A percentile compares a stretch with the other conserved stretches of the same genome.
phyloP scores from a whole-genome alignment of 2,329 filamentous ascomycete species.

The Hymenoscyphus repandus region DNA sequence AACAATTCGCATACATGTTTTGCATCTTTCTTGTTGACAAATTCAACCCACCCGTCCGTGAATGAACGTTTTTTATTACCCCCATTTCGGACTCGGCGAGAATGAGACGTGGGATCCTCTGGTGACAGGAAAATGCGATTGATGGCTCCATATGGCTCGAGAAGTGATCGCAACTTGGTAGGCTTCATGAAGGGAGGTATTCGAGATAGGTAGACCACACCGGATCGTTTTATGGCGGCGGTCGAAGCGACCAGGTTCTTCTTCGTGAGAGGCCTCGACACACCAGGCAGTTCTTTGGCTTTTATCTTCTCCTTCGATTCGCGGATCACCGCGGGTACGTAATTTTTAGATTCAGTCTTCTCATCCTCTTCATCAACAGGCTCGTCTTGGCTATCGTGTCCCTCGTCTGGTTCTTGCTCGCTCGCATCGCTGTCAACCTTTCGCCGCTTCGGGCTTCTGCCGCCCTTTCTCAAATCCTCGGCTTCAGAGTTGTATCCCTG shows the following conservation, averaged over 20 bases:
- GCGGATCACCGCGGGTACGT: constrained; percentile 3
- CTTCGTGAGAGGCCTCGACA: constrained; percentile 53
- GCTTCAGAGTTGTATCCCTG: constrained; percentile 61
- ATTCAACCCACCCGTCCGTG: constrained; percentile 84
- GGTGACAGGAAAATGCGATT: constrained; percentile 76
- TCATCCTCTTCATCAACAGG: constrained; percentile 23
- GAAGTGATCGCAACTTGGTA: constrained; percentile 66
- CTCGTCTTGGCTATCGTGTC: constrained; percentile 28
- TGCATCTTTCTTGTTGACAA: constrained; percentile 68
- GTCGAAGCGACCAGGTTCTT: constrained; percentile 64
- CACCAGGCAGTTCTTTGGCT: constrained; percentile 38
- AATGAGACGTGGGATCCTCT: constrained; percentile 63
- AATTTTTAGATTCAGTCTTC: constrained; percentile 14
- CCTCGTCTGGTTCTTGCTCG: constrained; percentile 28
- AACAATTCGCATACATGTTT: constrained; percentile 71
- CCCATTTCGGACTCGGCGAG: constrained; percentile 62
- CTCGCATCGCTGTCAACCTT: constrained; percentile 45
- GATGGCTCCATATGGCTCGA: constrained; percentile 69
- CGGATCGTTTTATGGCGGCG: constrained; percentile 64
- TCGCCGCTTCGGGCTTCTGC: constrained; percentile 56
- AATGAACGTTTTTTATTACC: constrained; percentile 82
- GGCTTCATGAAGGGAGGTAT: constrained; percentile 89
- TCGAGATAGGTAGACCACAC: constrained; percentile 77
- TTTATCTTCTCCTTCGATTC: constrained; percentile 24
- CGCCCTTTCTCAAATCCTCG: constrained; percentile 61